Conservation (phyloP, 441 rosid species). For the Heliophila coronopifolia region DNA sequence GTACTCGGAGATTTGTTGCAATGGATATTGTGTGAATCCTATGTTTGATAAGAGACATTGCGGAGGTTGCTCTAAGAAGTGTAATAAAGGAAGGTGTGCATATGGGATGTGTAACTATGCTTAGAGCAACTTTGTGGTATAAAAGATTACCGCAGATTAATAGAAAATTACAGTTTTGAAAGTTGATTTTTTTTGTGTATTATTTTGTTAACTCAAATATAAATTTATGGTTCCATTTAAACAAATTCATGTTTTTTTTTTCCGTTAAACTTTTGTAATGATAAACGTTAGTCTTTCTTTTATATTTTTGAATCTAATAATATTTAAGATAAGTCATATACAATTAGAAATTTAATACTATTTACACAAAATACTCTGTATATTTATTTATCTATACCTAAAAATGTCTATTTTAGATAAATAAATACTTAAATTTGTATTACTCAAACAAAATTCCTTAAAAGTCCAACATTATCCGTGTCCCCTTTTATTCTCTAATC, state of each 20-base stretch:
- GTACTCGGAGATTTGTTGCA: slow-evolving; percentile 50
- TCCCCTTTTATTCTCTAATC: neutral
- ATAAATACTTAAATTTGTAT: neutral
- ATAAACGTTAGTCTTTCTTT: no score
- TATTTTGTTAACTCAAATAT: no score
- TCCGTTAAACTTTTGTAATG: no score
- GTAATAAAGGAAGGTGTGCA: slow-evolving; percentile 46
- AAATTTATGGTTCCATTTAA: no score
- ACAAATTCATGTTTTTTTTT: no score
- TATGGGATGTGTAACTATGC: slow-evolving; percentile 68
- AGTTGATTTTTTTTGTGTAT: no score
- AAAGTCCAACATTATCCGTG: neutral
- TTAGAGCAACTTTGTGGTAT: slow-evolving; percentile 14
- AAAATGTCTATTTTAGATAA: neutral
- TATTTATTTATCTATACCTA: neutral
- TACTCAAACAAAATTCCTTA: neutral
- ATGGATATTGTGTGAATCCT: slow-evolving; percentile 54
- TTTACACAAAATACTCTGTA: neutral
- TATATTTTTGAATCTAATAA: no score
- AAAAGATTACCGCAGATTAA: no score
- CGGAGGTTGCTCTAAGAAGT: slow-evolving; percentile 56
- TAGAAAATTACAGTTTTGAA: no score
- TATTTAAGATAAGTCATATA: neutral
- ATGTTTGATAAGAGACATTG: slow-evolving; percentile 46
- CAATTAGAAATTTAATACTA: neutral